A percentile compares a stretch with the other conserved stretches of the same genome.
These are phyloP conservation scores for Aspergillus transmontanensis DNA, from an alignment of 2,329 filamentous ascomycete species.

Conservation along the genomic window DNA sequence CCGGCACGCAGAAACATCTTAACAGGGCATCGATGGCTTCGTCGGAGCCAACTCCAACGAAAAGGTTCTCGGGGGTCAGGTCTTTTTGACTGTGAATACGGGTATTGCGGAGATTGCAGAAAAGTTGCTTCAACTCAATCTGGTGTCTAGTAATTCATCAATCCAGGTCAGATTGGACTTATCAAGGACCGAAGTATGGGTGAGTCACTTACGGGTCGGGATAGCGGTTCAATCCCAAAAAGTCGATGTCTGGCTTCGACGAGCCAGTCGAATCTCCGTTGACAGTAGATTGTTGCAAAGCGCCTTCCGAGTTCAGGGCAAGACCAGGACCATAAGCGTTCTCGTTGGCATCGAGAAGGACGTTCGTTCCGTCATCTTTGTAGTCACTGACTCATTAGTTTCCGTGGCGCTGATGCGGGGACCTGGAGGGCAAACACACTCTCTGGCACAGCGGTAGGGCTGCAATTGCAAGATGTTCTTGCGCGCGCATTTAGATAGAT, in stretches of 20 bases:
- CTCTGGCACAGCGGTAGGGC: conserved; percentile 79
- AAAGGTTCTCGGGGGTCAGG: conserved; percentile 80
- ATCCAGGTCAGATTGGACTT: background rate
- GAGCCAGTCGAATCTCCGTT: conserved; percentile 43
- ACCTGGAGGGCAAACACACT: conserved; percentile 57
- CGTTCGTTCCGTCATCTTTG: conserved; percentile 95
- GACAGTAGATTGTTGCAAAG: conserved; percentile 47
- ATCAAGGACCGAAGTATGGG: background rate
- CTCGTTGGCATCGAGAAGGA: conserved; percentile 96
- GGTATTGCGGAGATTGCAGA: conserved; percentile 84
- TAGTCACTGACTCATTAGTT: conserved; percentile 72
- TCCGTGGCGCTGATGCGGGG: conserved; percentile 11
- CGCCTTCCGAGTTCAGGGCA: conserved; percentile 51
- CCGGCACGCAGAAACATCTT: conserved; percentile 88
- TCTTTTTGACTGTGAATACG: conserved; percentile 74
- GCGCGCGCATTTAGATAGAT: conserved; percentile 73
- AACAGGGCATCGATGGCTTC: conserved; percentile 95
- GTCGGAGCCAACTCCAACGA: conserved; percentile 93
- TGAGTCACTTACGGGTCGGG: conserved; percentile 69
- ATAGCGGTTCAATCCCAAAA: conserved; percentile 86
- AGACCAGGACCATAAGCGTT: conserved; percentile 91
- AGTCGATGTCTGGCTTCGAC: conserved; percentile 65
- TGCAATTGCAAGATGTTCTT: conserved; percentile 75
- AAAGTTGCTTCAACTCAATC: conserved; percentile 76
- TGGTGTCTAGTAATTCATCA: conserved; percentile 64